phyloP scores from a whole-genome alignment of 2,329 filamentous ascomycete genomes.

The Aureobasidium zeae region DNA sequence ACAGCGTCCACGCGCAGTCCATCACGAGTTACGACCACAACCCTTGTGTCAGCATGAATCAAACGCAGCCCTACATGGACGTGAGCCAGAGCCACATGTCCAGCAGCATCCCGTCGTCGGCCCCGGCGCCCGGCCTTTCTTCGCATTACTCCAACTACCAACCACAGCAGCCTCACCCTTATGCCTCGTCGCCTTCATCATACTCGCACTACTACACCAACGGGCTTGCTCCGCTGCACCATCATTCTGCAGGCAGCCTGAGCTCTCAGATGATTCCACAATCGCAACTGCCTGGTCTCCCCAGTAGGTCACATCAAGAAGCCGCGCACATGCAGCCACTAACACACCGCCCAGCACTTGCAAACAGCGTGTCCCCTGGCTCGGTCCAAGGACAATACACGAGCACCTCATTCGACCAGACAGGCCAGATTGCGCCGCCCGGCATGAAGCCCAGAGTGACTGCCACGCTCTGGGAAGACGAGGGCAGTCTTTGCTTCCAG shows the following conservation, averaged over 20 bases:
- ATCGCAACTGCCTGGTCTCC: slow-evolving; percentile 57
- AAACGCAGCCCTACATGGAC: slow-evolving; percentile 73
- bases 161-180: slow-evolving; percentile 42
- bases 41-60: slow-evolving; percentile 62
- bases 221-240: slow-evolving; percentile 72
- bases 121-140: slow-evolving; percentile 58
- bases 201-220: slow-evolving; percentile 69
- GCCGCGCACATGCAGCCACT: neutral
- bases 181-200: slow-evolving; percentile 57
- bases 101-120: slow-evolving; percentile 12
- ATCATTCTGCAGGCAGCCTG: slow-evolving; percentile 63
- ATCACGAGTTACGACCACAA: slow-evolving; percentile 18
- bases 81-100: slow-evolving; percentile 24
- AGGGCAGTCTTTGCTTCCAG: slow-evolving; percentile 94
- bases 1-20: slow-evolving; percentile 16
- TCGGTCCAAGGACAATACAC: slow-evolving; percentile 25
- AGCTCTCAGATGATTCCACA: slow-evolving; percentile 56
- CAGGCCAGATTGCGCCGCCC: slow-evolving; percentile 83
- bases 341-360: slow-evolving; percentile 4
- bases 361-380: slow-evolving; percentile 16
- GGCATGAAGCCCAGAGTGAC: slow-evolving; percentile 96
- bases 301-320: no score
- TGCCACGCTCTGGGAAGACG: slow-evolving; percentile 95
- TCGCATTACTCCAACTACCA: slow-evolving; percentile 69
- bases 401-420: slow-evolving; percentile 54